These are phyloP conservation scores for Zoysia pacifica DNA, from an alignment of 176 grass and related monocot genomes.

Conservation along the genomic window DNA sequence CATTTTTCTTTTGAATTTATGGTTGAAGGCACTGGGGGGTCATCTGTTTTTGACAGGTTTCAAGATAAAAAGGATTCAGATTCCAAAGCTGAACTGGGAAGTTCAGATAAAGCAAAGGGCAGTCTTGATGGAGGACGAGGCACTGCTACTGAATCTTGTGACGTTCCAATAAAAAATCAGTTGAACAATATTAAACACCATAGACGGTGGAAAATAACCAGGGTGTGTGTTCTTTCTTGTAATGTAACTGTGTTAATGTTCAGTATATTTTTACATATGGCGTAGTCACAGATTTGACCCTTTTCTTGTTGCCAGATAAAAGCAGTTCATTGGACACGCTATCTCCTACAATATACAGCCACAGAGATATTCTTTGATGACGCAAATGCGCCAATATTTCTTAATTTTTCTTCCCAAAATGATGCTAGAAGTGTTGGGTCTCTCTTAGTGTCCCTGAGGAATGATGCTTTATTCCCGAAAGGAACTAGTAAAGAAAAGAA, in stretches of 20 bases:
- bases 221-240: slow-evolving; percentile 38
- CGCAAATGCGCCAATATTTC: slow-evolving; percentile 80
- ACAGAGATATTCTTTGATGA: slow-evolving; percentile 92
- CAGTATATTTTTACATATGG: slow-evolving; percentile 1
- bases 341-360: slow-evolving; percentile 91
- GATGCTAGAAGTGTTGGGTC: slow-evolving; percentile 87
- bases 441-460: slow-evolving; percentile 84
- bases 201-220: slow-evolving; percentile 86
- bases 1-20: slow-evolving; percentile 97
- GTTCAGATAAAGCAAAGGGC: slow-evolving; percentile 56
- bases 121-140: slow-evolving; percentile 58
- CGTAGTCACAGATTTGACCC: slow-evolving; percentile 27
- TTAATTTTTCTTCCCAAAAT: slow-evolving; percentile 94
- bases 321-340: slow-evolving; percentile 92
- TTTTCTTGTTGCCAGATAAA: slow-evolving; percentile 75
- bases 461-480: slow-evolving; percentile 89
- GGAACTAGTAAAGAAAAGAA: slow-evolving; percentile 82
- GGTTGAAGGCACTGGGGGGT: slow-evolving; percentile 90
- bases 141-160: slow-evolving; percentile 46
- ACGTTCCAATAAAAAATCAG: slow-evolving; percentile 53
- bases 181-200: slow-evolving; percentile 92
- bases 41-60: slow-evolving; percentile 85
- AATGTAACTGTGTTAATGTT: neutral
- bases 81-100: slow-evolving; percentile 64
- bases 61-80: slow-evolving; percentile 67